These are phyloP conservation scores for Maudiozyma saulgeensis DNA, from an alignment of 805 yeast genomes.

Conservation along the genomic window DNA sequence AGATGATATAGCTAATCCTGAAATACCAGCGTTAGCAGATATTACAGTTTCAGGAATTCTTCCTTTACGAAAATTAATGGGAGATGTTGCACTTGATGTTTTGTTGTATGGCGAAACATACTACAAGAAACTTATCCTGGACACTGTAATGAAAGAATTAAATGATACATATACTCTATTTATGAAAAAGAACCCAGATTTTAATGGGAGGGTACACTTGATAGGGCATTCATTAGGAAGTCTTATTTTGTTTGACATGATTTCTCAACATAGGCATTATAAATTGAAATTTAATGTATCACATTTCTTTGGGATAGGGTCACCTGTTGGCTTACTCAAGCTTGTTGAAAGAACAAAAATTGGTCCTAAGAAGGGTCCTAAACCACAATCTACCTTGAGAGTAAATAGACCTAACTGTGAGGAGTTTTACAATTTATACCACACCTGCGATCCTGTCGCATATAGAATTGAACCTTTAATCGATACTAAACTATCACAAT, in stretches of 20 bases:
- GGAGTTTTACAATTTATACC: conserved; percentile 74
- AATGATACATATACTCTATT: conserved; percentile 54
- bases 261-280: conserved; percentile 40
- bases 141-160: conserved; percentile 51
- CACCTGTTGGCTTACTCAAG: conserved; percentile 84
- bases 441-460: conserved; percentile 87
- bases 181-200: conserved; percentile 54
- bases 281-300: conserved; percentile 60
- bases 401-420: conserved; percentile 41
- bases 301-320: conserved; percentile 73
- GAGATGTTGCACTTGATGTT: conserved; percentile 81
- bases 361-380: conserved; percentile 23
- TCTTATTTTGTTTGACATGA: conserved; percentile 68
- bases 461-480: conserved; percentile 84
- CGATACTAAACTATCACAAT: conserved; percentile 15
- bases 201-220: conserved; percentile 72
- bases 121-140: conserved; percentile 52
- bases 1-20: conserved; percentile 31
- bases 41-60: conserved; percentile 71
- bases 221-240: conserved; percentile 92
- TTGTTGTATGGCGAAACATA: conserved; percentile 67
- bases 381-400: not conserved
- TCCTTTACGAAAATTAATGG: conserved; percentile 67
- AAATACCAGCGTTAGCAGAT: conserved; percentile 55
- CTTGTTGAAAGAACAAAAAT: conserved; percentile 57